A percentile compares a stretch with the other conserved stretches of the same genome.
These are phyloP conservation scores for Talaromyces proteolyticus DNA, from an alignment of 495 filamentous ascomycete genomes.

Conservation along the genomic window DNA sequence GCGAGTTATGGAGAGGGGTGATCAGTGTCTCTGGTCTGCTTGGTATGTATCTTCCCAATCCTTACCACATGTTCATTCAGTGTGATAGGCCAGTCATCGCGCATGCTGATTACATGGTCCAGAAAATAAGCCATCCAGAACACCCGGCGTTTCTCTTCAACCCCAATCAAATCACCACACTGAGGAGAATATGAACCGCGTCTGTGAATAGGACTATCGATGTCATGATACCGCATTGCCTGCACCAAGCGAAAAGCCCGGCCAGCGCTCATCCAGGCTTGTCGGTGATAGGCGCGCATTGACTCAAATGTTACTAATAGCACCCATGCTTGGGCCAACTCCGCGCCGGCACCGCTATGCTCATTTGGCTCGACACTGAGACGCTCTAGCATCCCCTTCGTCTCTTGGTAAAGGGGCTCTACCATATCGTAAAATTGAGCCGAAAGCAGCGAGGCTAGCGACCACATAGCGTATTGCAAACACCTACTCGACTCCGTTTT, in stretches of 20 bases:
- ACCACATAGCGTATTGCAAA: conserved; percentile 52
- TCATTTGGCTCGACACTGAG: conserved; percentile 11
- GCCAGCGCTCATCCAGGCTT: conserved; percentile 46
- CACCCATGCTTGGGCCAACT: conserved; percentile 42
- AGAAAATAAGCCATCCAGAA: conserved; percentile 46
- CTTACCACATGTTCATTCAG: conserved; percentile 36
- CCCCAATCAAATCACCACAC: conserved; percentile 2
- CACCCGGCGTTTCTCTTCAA: conserved; percentile 35
- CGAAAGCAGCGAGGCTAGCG: conserved; percentile 42
- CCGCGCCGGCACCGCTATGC: conserved; percentile 8
- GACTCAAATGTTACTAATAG: conserved; percentile 43
- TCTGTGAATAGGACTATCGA: conserved; percentile 32
- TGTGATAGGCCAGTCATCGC: conserved; percentile 29
- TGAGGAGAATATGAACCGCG: conserved; percentile 13
- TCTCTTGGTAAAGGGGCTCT: conserved; percentile 40
- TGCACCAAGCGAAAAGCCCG: conserved; percentile 46
- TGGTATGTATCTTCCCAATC: neutral
- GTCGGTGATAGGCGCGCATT: conserved; percentile 29
- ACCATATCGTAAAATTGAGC: conserved; percentile 41
- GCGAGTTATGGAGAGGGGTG: conserved; percentile 2
- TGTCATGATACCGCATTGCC: conserved; percentile 34
- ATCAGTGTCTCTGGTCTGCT: neutral
- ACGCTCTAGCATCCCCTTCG: conserved; percentile 36
- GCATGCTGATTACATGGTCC: conserved; percentile 34
- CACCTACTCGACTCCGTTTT: conserved; percentile 27